phyloP scores from a whole-genome alignment of 1,284 basidiomycete genomes.

The Anthracocystis walkeri region DNA sequence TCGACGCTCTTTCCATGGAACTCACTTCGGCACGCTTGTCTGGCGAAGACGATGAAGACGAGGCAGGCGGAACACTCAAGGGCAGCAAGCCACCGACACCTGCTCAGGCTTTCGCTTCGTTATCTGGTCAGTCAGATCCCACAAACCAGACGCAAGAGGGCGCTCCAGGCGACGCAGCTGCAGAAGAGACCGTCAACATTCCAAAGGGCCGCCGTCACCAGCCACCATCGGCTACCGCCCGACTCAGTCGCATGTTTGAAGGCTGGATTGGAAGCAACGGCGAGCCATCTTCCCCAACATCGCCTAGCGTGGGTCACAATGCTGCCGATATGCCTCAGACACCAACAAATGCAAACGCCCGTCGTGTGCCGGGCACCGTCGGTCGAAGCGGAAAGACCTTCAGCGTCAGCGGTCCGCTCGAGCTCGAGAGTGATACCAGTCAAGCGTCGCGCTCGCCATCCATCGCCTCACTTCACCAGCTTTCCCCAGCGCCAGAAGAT shows the following conservation, averaged over 20 bases:
- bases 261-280: conserved; percentile 53
- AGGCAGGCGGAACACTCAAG: conserved; percentile 40
- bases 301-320: conserved; percentile 4
- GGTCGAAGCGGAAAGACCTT: conserved; percentile 45
- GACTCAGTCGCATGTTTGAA: conserved; percentile 62
- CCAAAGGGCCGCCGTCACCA: conserved; percentile 39
- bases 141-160: not conserved
- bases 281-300: conserved; percentile 33
- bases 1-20: conserved; percentile 45
- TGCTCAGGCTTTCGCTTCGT: not conserved
- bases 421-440: conserved; percentile 49
- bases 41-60: conserved; percentile 32
- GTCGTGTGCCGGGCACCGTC: conserved; percentile 32
- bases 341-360: conserved; percentile 20
- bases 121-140: not conserved
- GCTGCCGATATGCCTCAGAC: conserved; percentile 29
- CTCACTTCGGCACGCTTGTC: conserved; percentile 22
- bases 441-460: conserved; percentile 36
- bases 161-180: not conserved
- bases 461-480: conserved; percentile 24
- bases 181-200: conserved; percentile 17
- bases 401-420: conserved; percentile 58
- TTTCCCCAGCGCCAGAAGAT: conserved; percentile 24
- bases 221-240: conserved; percentile 45
- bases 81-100: conserved; percentile 37